Evolutionary conservation across 805 yeast genomes (phyloP), one percentile per base, ranked within the genome.

Genomic region (Wickerhamomyces alni): DNA sequence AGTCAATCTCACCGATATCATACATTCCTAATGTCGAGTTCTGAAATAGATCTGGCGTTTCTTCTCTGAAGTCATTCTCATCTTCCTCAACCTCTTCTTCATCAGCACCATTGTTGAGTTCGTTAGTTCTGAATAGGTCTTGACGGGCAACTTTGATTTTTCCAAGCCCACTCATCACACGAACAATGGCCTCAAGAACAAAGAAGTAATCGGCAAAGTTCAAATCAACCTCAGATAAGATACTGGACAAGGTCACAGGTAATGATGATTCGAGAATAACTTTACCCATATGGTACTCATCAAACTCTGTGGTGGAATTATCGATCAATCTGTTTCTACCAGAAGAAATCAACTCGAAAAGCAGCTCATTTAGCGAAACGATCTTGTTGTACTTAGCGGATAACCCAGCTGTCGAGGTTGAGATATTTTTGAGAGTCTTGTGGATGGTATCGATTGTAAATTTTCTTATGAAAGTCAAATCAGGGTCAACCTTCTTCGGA

Each of bases 1-100:
- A 75, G 46, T 77, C 82, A 27, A 75, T 72, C 37, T 82, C 93
- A 26, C 73, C 85, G 30, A 85, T 80, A 51, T 91, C 97, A 57
- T 83, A 91, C 94, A 91, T 89, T 2, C 96, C 97, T 30, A 91
- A 67, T 0, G 97, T 86, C 0, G 97, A 89, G 56, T 93, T 89
- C 30, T 82, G 69, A 60, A 91, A 79, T 53, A 89, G 66, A 57
- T 89, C 89, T 0, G 95, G 88, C 0, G 88, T 76, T 38, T 87
- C 94, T 28, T 74, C 78, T 17, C 66, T 65, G 31, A 66, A 67
- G 28, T 81, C 87, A 21, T 73, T 77, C n/a, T 77, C 85, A 17
- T 63, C 71, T 17, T 62, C 74, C 15, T 65, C 75, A 13, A 67
- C 74, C 21, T 75, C 73, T 29, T 80, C 91, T 25, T 75, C 80